These are phyloP conservation scores for Cercospora brassicicola DNA, from an alignment of 2,329 filamentous ascomycete genomes.

Conservation along the genomic window DNA sequence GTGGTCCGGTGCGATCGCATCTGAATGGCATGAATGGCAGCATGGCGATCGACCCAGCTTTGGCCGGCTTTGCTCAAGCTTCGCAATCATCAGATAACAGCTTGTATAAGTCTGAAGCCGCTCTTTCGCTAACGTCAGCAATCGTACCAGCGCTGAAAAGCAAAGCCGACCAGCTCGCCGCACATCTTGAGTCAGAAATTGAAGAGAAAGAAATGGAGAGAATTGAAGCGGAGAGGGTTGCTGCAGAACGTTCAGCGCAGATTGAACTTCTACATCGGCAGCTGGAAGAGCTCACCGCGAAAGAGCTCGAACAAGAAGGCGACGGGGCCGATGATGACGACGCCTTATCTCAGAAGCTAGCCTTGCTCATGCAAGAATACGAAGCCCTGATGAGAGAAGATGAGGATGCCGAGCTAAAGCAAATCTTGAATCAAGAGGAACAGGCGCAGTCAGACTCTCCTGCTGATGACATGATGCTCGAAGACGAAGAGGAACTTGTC, in stretches of 20 bases:
- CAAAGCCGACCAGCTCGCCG: slow-evolving; percentile 47
- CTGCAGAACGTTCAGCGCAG: slow-evolving; percentile 65
- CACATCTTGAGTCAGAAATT: slow-evolving; percentile 70
- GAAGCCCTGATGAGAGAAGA: slow-evolving; percentile 48
- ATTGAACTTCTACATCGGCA: slow-evolving; percentile 59
- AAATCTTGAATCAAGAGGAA: slow-evolving; percentile 34
- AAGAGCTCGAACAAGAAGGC: slow-evolving; percentile 55
- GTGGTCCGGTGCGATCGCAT: slow-evolving; percentile 33
- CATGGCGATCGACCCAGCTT: slow-evolving; percentile 33
- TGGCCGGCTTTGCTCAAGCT: slow-evolving; percentile 21
- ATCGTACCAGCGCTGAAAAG: slow-evolving; percentile 57
- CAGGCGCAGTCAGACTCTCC: slow-evolving; percentile 37
- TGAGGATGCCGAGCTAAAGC: slow-evolving; percentile 43
- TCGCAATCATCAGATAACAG: slow-evolving; percentile 23
- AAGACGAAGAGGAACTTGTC: slow-evolving; percentile 47
- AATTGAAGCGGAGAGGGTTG: slow-evolving; percentile 49
- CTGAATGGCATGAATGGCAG: slow-evolving; percentile 21
- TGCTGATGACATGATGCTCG: slow-evolving; percentile 22
- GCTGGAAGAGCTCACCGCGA: slow-evolving; percentile 52
- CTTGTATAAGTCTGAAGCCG: slow-evolving; percentile 48
- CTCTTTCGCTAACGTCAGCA: slow-evolving; percentile 63
- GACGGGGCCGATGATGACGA: slow-evolving; percentile 41
- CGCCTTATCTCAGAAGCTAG: slow-evolving; percentile 36
- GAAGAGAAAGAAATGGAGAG: slow-evolving; percentile 65
- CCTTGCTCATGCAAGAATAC: slow-evolving; percentile 45